Base-by-base conservation (phyloP, 495 filamentous ascomycete species). In the Barbatosphaeria neglecta region DNA sequence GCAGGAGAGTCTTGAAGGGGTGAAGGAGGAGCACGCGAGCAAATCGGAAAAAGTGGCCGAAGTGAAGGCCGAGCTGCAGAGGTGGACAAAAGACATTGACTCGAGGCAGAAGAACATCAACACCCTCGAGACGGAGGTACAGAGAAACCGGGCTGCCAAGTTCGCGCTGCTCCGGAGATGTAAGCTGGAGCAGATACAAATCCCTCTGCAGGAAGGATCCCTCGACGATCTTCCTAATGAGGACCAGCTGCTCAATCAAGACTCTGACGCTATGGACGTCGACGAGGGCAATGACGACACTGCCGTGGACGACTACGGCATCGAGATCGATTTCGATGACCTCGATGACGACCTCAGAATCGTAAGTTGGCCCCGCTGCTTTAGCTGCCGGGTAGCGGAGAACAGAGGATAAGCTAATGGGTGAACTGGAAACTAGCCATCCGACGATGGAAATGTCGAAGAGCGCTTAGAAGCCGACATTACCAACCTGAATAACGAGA, bases 131-230 rank as follows among this genome's bases (percentile, higher is more conserved):
- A 76, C 83, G 2, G 81, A 87, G 25, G 79, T 93, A 31, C 87
- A 95, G 62, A 81, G 83, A 44, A 86, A 85, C 52, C 83, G 84
- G 24, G 82, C 87, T 0, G 81, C 78, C 44, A 81, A 90, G 54
- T 95, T 95, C 59, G 77, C 80, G 42, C 69, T 92, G 24, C 75
- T 99, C 8, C 80, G 88, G 50, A 78, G 86, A 46, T 97, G 92
- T 72, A 90, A 92, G 64, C 77, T 99, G 31, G 89, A 96, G 56
- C 87, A 95, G 54, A 85, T 96, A 52, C 80, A 86, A 49, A 68
- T 99, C 42, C 93, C 92, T 7, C 72, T 99, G 40, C 68, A 74
- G 3, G 70, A 82, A 27, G 80, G 78, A 44, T 94, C 88, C n/a
- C 78, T 97, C 20, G 89, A 94, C 53, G 74, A 79, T 49, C 75